Evolutionary conservation across 768 basidiomycete genomes (phyloP).

Genomic region (Pholiota microspora): DNA sequence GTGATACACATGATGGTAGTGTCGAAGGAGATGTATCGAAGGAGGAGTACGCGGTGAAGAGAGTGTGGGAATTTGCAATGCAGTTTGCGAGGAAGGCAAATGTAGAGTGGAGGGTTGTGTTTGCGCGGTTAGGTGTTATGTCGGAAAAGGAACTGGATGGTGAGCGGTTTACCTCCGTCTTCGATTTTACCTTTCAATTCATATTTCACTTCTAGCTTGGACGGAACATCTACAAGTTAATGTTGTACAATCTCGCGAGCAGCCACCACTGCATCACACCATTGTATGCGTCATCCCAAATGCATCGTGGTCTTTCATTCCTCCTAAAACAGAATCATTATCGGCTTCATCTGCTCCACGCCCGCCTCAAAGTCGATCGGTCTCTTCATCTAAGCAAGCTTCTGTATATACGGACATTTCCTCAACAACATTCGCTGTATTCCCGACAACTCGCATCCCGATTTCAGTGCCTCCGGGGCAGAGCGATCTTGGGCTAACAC

Average conservation of each 20-base stretch:
- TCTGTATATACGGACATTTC: constrained; percentile 40
- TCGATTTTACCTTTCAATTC: constrained; percentile 8
- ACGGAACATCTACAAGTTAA: constrained; percentile 44
- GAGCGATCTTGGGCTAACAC: constrained; percentile 32
- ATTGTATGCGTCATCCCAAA: constrained; percentile 59
- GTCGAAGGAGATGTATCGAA: constrained; percentile 24
- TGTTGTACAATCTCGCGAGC: constrained; percentile 33
- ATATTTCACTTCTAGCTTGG: constrained; percentile 54
- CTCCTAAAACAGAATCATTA: constrained; percentile 20
- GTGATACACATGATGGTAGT: constrained; percentile 5
- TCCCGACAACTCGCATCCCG: constrained; percentile 39
- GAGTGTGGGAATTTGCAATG: constrained; percentile 70
- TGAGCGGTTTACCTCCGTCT: constrained; percentile 29
- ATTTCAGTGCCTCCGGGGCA: constrained; percentile 33
- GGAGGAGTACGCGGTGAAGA: constrained; percentile 50
- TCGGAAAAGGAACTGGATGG: constrained; percentile 60
- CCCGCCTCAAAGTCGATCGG: constrained; percentile 18
- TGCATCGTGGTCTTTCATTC: constrained; percentile 58
- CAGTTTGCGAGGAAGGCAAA: constrained; percentile 62
- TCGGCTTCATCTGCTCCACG: constrained; percentile 24
- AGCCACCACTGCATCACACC: constrained; percentile 58
- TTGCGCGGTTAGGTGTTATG: constrained; percentile 69
- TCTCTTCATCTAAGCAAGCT: constrained; percentile 21
- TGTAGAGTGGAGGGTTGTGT: constrained; percentile 78
- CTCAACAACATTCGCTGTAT: constrained; percentile 49